phyloP scores from a whole-genome alignment of 2,329 filamentous ascomycete species.

The Microsporum audouinii region DNA sequence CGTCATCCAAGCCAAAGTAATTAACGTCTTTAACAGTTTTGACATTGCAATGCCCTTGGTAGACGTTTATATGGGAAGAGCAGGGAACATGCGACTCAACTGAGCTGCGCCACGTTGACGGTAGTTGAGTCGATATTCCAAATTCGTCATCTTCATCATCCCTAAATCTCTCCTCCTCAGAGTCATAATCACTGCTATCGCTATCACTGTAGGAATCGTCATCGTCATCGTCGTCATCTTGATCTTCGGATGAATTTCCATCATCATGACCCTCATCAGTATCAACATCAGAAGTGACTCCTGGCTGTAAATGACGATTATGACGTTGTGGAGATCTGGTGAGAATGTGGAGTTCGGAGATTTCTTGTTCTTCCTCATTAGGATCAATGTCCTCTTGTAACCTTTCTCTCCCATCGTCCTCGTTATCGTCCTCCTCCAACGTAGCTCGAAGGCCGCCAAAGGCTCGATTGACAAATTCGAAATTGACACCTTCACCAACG shows the following conservation, averaged over 20 bases:
- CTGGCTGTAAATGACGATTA: not conserved
- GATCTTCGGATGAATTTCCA: slow-evolving; percentile 13
- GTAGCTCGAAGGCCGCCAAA: slow-evolving; percentile 49
- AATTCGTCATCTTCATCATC: slow-evolving; percentile 19
- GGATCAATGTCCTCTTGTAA: slow-evolving; percentile 38
- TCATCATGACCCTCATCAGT: not conserved
- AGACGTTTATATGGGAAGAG: slow-evolving; percentile 45
- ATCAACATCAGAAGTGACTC: not conserved
- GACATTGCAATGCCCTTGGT: slow-evolving; percentile 55
- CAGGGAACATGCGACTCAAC: slow-evolving; percentile 47
- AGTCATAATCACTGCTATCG: slow-evolving; percentile 21
- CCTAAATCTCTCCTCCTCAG: slow-evolving; percentile 23
- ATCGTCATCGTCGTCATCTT: slow-evolving; percentile 23
- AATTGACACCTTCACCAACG: slow-evolving; percentile 45
- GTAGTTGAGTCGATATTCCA: slow-evolving; percentile 36
- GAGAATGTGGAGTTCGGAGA: slow-evolving; percentile 27
- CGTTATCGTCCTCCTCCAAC: slow-evolving; percentile 29
- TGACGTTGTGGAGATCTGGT: not conserved
- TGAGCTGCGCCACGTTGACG: slow-evolving; percentile 36
- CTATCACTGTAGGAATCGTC: slow-evolving; percentile 19
- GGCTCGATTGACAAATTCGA: slow-evolving; percentile 46
- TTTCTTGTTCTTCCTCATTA: slow-evolving; percentile 35
- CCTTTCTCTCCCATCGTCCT: slow-evolving; percentile 32
- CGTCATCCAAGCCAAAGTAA: slow-evolving; percentile 54
- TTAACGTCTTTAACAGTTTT: slow-evolving; percentile 60